Evolutionary conservation across 192 early-diverging fungal genomes (phyloP).

Genomic region (Mortierella hygrophila): DNA sequence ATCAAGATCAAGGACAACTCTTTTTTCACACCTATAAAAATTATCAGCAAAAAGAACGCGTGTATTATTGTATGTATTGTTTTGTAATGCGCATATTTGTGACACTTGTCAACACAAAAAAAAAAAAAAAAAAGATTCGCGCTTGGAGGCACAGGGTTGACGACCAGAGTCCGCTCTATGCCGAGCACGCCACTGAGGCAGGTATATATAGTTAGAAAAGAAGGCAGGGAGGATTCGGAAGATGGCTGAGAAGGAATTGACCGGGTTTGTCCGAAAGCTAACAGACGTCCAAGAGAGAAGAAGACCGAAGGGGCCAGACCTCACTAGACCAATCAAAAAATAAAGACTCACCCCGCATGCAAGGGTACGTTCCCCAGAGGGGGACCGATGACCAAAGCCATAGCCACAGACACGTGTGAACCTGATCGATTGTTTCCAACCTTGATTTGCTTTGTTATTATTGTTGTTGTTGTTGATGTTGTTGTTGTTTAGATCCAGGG

Average conservation of each 20-base stretch:
- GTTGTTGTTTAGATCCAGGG: too few species aligned
- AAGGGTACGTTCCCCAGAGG: background rate
- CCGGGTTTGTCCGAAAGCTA: background rate
- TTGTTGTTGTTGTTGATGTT: background rate
- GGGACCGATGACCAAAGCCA: background rate
- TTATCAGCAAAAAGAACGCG: background rate
- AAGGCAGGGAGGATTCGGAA: background rate
- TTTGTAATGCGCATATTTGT: slow-evolving; percentile 1
- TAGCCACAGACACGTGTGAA: background rate
- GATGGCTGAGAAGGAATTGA: background rate
- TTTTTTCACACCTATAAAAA: background rate
- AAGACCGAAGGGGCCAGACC: background rate
- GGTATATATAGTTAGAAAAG: background rate
- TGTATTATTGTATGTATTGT: background rate
- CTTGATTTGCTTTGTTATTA: background rate
- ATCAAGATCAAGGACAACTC: background rate
- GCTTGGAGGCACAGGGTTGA: too few species aligned
- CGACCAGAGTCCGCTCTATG: too few species aligned
- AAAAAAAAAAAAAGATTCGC: too few species aligned
- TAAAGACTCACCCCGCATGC: background rate
- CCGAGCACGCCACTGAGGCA: too few species aligned
- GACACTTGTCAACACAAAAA: background rate
- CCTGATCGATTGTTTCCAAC: background rate
- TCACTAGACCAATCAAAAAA: background rate
- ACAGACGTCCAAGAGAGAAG: background rate